These are phyloP conservation scores for Isatis tinctoria DNA, from an alignment of 345 rosid genomes.

Conservation along the genomic window DNA sequence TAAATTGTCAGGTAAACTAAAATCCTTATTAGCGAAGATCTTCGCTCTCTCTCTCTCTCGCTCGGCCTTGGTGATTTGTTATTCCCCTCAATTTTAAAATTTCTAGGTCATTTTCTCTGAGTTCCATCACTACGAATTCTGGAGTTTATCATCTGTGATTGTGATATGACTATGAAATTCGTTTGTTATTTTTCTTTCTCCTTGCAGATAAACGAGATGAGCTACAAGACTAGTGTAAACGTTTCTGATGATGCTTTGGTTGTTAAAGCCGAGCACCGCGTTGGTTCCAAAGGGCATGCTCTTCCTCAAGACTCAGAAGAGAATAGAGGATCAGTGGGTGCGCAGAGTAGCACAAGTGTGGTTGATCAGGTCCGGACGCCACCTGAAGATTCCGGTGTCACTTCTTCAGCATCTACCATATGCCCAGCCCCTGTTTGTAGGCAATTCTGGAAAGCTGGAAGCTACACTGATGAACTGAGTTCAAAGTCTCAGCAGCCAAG, in stretches of 20 bases:
- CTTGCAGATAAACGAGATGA: slow-evolving; percentile 34
- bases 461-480: slow-evolving; percentile 43
- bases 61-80: background rate
- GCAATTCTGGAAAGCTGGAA: slow-evolving; percentile 97
- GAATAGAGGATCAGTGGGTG: slow-evolving; percentile 50
- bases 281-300: slow-evolving; percentile 22
- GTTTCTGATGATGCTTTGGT: slow-evolving; percentile 35
- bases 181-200: background rate
- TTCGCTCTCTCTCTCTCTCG: slow-evolving; percentile 3
- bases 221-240: slow-evolving; percentile 26
- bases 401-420: slow-evolving; percentile 43
- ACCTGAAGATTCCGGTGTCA: slow-evolving; percentile 60
- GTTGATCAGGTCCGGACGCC: slow-evolving; percentile 74
- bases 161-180: slow-evolving; percentile 9
- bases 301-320: slow-evolving; percentile 51
- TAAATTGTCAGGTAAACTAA: background rate
- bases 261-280: slow-evolving; percentile 47
- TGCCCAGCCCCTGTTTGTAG: slow-evolving; percentile 75
- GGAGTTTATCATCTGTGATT: background rate
- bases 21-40: background rate
- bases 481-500: slow-evolving; percentile 56
- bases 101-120: slow-evolving; percentile 6
- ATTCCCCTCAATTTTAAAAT: background rate
- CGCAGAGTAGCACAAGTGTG: slow-evolving; percentile 52
- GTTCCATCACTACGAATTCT: background rate